Percentiles rank a stretch among this genome's conserved stretches.
phyloP scores from a whole-genome alignment of 495 filamentous ascomycete genomes.

The Penicillium salamii region DNA sequence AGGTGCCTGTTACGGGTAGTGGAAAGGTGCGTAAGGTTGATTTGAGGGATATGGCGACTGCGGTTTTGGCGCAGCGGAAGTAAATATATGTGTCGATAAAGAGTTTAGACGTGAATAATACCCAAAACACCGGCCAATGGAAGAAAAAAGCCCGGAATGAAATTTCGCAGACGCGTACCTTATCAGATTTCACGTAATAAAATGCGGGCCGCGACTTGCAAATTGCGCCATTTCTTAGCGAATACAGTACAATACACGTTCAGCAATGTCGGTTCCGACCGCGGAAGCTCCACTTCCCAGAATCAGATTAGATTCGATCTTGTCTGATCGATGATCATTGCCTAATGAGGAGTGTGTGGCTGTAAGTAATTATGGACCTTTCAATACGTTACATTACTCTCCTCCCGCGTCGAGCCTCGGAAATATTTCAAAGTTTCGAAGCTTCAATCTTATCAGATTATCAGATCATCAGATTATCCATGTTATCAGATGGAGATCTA shows the following conservation, averaged over 20 bases:
- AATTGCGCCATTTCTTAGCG: constrained; percentile 11
- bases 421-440: too few relatives aligned
- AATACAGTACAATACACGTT: neutral
- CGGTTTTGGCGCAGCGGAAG: constrained; percentile 35
- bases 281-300: neutral
- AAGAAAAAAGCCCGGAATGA: too few relatives aligned
- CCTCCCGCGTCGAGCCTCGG: too few relatives aligned
- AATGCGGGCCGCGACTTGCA: neutral
- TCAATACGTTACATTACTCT: too few relatives aligned
- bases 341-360: neutral
- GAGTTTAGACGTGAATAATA: constrained; percentile 3
- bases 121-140: neutral
- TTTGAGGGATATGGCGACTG: constrained; percentile 55
- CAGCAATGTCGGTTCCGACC: neutral
- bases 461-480: too few relatives aligned
- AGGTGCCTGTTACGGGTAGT: constrained; percentile 64
- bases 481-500: too few relatives aligned
- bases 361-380: neutral
- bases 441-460: too few relatives aligned
- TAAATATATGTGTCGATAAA: neutral
- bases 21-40: constrained; percentile 71
- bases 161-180: too few relatives aligned
- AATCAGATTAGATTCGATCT: constrained; percentile 38
- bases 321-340: constrained; percentile 23
- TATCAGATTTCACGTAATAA: constrained; percentile 14